phyloP scores from a whole-genome alignment of 441 rosid genomes.

The Erodium chrysanthum region DNA sequence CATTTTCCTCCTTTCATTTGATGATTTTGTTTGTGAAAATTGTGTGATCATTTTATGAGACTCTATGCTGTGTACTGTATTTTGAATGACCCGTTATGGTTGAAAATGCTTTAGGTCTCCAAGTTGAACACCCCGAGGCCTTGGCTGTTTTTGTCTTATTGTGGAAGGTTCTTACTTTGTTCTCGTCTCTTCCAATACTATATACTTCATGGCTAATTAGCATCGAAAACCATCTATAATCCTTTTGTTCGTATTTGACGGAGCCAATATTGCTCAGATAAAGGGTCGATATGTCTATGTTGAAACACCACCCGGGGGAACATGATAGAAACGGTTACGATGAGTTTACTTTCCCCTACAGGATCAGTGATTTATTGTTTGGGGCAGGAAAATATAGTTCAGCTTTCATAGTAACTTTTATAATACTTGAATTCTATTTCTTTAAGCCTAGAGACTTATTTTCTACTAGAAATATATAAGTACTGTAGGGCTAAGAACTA shows the following conservation, averaged over 20 bases:
- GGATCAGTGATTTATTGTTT: neutral
- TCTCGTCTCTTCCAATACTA: neutral
- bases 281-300: neutral
- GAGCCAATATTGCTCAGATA: no score
- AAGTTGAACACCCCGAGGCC: neutral
- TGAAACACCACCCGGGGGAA: neutral
- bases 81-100: neutral
- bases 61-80: neutral
- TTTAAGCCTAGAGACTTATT: neutral
- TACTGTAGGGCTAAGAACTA: no score
- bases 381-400: neutral
- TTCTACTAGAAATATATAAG: no score
- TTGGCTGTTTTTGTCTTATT: neutral
- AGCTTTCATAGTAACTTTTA: neutral
- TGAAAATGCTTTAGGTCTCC: neutral
- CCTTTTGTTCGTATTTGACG: no score
- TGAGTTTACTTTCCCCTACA: neutral
- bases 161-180: neutral
- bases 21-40: neutral
- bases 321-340: neutral
- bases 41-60: neutral
- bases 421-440: no score
- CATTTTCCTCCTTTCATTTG: neutral
- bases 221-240: neutral
- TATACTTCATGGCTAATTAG: neutral